Base-by-base conservation (phyloP, 495 filamentous ascomycete genomes). In the Staphylotrichum longicolle region DNA sequence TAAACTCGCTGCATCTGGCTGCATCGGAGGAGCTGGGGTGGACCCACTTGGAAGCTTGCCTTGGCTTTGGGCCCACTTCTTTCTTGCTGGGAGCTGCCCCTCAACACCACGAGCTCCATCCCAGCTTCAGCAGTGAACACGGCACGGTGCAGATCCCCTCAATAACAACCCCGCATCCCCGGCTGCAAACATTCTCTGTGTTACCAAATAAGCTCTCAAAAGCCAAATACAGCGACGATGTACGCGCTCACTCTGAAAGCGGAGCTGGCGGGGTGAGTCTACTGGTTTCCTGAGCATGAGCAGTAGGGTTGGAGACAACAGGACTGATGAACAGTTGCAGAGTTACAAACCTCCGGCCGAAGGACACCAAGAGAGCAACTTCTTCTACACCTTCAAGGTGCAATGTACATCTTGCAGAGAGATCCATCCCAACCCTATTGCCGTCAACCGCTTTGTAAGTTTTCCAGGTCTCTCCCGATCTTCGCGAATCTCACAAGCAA, bases 351-450 rank as follows among this genome's bases (percentile, higher is more conserved):
- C 86, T 99, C 55, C 86, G 84, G 57, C 95, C 94, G 1, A 78
- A 87, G 62, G 94, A 99, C 74, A 89, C 87, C 76, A 82, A 53
- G 88, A 89, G 6, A 83, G 81, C 57, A 91, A 91, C 0, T 98
- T 96, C 77, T 94, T 85, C 79, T 99, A 95, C 79, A 96, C 88
- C 51, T 97, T 99, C 84, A 91, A 88, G 68, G 93, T 99, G 46
- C 88, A 96, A 78, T 99, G 94, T 74, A 96, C 88, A 10, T 96
- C 92, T 32, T 99, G 94, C 73, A 84, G 90, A 54, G 94, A 99
- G 77, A 85, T 77, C 1, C 95, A 99, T 72, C 85, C 88, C 4
- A 99, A 98, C 68, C 86, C 83, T 74, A 85, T 99, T 45, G 88
- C 83, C 56, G 83, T 99, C 64, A 96, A 83, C 73, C 88, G 95